phyloP scores from a whole-genome alignment of 2,329 filamentous ascomycete species.

The Sordariomycetes sp. region DNA sequence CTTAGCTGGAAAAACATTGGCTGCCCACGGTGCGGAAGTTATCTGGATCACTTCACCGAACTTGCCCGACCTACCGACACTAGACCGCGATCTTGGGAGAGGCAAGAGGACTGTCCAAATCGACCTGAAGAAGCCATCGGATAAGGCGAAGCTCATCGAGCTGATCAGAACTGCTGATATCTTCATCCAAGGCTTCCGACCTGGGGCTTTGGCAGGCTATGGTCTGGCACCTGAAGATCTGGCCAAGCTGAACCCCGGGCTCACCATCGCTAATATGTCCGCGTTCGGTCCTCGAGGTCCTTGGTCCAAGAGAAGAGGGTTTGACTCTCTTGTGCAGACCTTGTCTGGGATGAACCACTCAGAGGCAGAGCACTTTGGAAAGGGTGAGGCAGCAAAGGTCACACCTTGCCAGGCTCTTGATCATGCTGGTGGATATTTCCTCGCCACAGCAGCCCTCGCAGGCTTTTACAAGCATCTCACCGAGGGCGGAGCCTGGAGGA shows the following conservation, averaged over 20 bases:
- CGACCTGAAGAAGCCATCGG: slow-evolving; percentile 42
- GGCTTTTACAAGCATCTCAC: slow-evolving; percentile 34
- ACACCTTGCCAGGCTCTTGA: slow-evolving; percentile 45
- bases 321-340: slow-evolving; percentile 39
- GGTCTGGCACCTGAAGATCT: slow-evolving; percentile 24
- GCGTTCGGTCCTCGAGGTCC: slow-evolving; percentile 37
- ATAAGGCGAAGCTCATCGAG: slow-evolving; percentile 41
- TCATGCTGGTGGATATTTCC: slow-evolving; percentile 41
- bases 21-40: slow-evolving; percentile 63
- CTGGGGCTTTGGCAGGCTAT: slow-evolving; percentile 39
- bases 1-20: slow-evolving; percentile 55
- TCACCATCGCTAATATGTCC: slow-evolving; percentile 39
- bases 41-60: slow-evolving; percentile 58
- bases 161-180: slow-evolving; percentile 53
- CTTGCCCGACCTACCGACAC: slow-evolving; percentile 55
- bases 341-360: slow-evolving; percentile 42
- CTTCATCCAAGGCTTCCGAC: slow-evolving; percentile 55
- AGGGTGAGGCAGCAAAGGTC: slow-evolving; percentile 24
- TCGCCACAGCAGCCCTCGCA: slow-evolving; percentile 39
- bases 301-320: slow-evolving; percentile 31
- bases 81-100: slow-evolving; percentile 57
- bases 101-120: slow-evolving; percentile 57
- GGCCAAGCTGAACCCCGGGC: slow-evolving; percentile 22
- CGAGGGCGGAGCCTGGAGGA: slow-evolving; percentile 35
- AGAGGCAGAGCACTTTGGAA: slow-evolving; percentile 34